These are phyloP conservation scores for Cordyceps sp. DNA, from an alignment of 2,329 filamentous ascomycete species.

Conservation along the genomic window DNA sequence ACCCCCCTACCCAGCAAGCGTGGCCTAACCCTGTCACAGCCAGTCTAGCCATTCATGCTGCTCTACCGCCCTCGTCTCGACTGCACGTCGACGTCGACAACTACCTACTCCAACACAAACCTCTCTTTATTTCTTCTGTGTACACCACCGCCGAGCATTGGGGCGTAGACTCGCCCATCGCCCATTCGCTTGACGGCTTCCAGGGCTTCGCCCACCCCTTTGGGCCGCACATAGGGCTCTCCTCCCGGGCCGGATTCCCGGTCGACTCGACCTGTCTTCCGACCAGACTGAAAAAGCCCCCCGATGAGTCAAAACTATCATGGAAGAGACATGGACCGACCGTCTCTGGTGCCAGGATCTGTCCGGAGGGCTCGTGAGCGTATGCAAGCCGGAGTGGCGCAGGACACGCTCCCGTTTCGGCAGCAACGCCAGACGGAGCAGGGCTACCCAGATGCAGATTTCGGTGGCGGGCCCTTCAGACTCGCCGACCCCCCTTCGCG, in stretches of 20 bases:
- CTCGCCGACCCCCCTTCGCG: conserved; percentile 6
- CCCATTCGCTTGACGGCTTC: too few relatives aligned
- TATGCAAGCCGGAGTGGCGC: conserved; percentile 22
- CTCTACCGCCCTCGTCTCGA: conserved; percentile 7
- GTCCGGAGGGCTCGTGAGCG: conserved; percentile 38
- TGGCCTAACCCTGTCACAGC: neutral
- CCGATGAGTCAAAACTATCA: conserved; percentile 40
- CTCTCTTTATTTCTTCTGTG: too few relatives aligned
- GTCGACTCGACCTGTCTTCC: conserved; percentile 5
- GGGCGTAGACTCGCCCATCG: too few relatives aligned
- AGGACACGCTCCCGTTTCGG: conserved; percentile 7
- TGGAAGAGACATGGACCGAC: conserved; percentile 34
- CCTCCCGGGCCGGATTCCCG: conserved; percentile 4
- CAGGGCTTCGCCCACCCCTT: conserved; percentile 1
- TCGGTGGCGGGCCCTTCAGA: conserved; percentile 4
- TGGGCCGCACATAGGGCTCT: neutral
- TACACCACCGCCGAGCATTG: too few relatives aligned
- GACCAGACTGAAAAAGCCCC: conserved; percentile 5
- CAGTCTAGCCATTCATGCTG: conserved; percentile 6
- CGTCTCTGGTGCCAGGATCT: conserved; percentile 26
- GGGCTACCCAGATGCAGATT: neutral
- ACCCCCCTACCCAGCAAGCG: too few relatives aligned
- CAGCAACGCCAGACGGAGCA: conserved; percentile 8
- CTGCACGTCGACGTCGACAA: conserved; percentile 8
- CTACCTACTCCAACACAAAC: conserved; percentile 7